phyloP scores from a whole-genome alignment of 495 filamentous ascomycete species.

The Podospora sp. region DNA sequence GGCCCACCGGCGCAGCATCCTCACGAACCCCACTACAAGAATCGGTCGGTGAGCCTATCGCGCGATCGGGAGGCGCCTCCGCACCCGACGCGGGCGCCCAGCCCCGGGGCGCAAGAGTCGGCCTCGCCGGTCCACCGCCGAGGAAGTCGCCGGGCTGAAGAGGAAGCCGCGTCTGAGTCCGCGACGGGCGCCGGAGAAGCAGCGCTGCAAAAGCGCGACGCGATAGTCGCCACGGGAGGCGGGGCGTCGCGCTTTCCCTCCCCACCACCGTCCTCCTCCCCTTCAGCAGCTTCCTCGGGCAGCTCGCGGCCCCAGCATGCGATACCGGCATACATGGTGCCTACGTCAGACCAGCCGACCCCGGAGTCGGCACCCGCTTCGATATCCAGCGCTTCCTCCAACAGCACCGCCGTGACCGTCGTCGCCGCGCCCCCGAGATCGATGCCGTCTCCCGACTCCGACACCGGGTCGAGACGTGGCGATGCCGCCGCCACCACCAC shows the following conservation, averaged over 20 bases:
- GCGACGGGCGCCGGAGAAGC: not conserved
- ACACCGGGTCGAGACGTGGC: conserved; percentile 30
- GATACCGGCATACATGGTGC: conserved; percentile 30
- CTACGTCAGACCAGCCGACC: conserved; percentile 28
- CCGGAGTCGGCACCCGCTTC: conserved; percentile 41
- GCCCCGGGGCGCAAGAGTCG: conserved; percentile 35
- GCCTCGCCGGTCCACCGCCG: conserved; percentile 23
- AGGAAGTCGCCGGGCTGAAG: conserved; percentile 20
- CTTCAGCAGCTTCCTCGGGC: conserved; percentile 42
- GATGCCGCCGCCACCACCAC: conserved; percentile 16
- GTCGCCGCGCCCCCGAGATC: conserved; percentile 31
- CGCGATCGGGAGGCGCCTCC: conserved; percentile 40
- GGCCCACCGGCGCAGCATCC: conserved; percentile 36
- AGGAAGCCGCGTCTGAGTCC: conserved; percentile 22
- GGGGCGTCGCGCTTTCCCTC: conserved; percentile 50
- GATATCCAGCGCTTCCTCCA: conserved; percentile 49
- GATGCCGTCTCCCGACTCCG: conserved; percentile 67
- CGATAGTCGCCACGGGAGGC: conserved; percentile 32
- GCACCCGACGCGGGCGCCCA: conserved; percentile 32
- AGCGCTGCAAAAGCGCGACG: conserved; percentile 1
- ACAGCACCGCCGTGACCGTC: conserved; percentile 38
- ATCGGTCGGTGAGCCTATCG: conserved; percentile 43
- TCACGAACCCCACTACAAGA: conserved; percentile 48
- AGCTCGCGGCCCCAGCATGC: conserved; percentile 43
- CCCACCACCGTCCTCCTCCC: conserved; percentile 52